Evolutionary conservation across 257 asterid genomes (phyloP).

Genomic region (Thymus quinquecostatus): DNA sequence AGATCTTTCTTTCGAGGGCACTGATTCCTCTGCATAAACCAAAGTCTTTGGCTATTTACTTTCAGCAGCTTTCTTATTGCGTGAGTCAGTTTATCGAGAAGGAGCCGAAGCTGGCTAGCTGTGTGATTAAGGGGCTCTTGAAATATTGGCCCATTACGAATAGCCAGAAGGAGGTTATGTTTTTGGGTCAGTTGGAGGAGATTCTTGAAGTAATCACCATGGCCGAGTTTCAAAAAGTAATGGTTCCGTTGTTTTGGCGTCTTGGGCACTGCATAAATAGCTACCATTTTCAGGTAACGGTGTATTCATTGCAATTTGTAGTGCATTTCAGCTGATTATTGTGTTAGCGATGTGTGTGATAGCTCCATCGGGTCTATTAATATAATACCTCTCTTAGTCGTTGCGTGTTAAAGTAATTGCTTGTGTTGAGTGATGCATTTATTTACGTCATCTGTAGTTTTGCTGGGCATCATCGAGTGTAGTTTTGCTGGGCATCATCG

Average conservation of each 20-base stretch:
- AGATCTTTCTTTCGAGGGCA: slow-evolving; percentile 76
- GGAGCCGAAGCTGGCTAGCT: slow-evolving; percentile 79
- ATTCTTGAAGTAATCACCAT: slow-evolving; percentile 73
- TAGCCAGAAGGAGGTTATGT: slow-evolving; percentile 94
- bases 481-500: slow-evolving; percentile 12
- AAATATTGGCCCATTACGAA: slow-evolving; percentile 90
- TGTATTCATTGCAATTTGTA: not conserved
- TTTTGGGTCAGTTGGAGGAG: slow-evolving; percentile 89
- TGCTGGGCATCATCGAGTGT: slow-evolving; percentile 15
- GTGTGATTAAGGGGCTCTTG: slow-evolving; percentile 78
- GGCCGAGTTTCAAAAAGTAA: slow-evolving; percentile 80
- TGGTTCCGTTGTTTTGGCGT: slow-evolving; percentile 82
- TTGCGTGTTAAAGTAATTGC: slow-evolving; percentile 15
- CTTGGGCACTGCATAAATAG: slow-evolving; percentile 77
- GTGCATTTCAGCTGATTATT: slow-evolving; percentile 4
- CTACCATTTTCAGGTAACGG: slow-evolving; percentile 83
- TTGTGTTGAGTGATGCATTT: not conserved
- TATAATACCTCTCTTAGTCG: not conserved
- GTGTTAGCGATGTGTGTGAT: slow-evolving; percentile 16
- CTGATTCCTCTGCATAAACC: slow-evolving; percentile 90
- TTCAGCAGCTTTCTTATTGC: slow-evolving; percentile 84
- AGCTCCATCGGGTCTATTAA: not conserved
- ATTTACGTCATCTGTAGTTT: slow-evolving; percentile 21
- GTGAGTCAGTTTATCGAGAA: slow-evolving; percentile 83
- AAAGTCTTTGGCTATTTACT: slow-evolving; percentile 72